Evolutionary conservation across 352 stramenopile species (phyloP).

Genomic region (Peronospora farinosa): DNA sequence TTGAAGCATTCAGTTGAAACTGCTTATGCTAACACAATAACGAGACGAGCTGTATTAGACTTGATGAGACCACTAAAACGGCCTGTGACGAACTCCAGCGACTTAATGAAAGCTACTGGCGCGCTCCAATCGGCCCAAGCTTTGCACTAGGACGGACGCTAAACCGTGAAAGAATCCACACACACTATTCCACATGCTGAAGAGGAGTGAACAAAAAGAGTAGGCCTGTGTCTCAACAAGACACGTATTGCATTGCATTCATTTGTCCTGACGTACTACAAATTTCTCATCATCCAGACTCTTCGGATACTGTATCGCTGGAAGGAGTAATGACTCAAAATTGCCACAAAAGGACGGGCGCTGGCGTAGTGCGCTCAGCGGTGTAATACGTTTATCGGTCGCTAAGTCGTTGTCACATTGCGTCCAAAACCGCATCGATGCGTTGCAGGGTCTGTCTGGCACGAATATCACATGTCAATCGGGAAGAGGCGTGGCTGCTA

Average conservation of each 20-base stretch:
- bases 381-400: neutral
- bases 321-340: slow-evolving; percentile 22
- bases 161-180: neutral
- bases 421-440: slow-evolving; percentile 6
- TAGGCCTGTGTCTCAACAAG: neutral
- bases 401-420: slow-evolving; percentile 13
- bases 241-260: neutral
- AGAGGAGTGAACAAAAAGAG: slow-evolving; percentile 6
- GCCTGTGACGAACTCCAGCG: slow-evolving; percentile 12
- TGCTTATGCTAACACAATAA: slow-evolving; percentile 3
- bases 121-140: neutral
- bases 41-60: slow-evolving; percentile 10
- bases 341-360: slow-evolving; percentile 15
- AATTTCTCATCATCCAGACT: slow-evolving; percentile 9
- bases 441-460: slow-evolving; percentile 7
- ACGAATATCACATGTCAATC: slow-evolving; percentile 8
- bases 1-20: slow-evolving; percentile 12
- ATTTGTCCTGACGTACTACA: neutral
- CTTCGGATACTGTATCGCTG: slow-evolving; percentile 7
- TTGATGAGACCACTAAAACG: slow-evolving; percentile 1
- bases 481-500: neutral
- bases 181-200: neutral
- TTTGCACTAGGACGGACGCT: slow-evolving; percentile 3
- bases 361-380: neutral
- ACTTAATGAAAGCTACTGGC: slow-evolving; percentile 17